Conservation (phyloP, 352 stramenopile species). For the Aphanomyces euteiches region DNA sequence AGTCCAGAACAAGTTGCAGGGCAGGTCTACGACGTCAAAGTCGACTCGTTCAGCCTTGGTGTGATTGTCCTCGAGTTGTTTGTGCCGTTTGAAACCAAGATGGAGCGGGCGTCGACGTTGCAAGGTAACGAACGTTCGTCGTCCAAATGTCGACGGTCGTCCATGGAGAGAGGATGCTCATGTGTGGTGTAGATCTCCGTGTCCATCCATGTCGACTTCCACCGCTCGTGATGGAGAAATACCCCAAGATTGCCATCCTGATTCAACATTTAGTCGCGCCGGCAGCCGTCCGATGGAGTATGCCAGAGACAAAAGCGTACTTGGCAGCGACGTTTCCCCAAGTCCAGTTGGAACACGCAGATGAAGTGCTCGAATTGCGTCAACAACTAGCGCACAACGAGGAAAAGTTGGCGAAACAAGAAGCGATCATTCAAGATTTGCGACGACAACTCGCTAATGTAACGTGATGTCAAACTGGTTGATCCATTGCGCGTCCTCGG, state of each 20-base stretch:
- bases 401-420: slow-evolving; percentile 11
- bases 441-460: slow-evolving; percentile 12
- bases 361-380: slow-evolving; percentile 23
- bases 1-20: slow-evolving; percentile 29
- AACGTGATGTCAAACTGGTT: no score
- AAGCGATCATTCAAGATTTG: slow-evolving; percentile 26
- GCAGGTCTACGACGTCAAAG: slow-evolving; percentile 24
- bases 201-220: neutral
- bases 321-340: slow-evolving; percentile 11
- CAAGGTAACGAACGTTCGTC: no score
- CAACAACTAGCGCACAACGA: slow-evolving; percentile 22
- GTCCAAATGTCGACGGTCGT: neutral
- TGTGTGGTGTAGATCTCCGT: slow-evolving; percentile 15
- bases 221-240: neutral
- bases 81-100: slow-evolving; percentile 24
- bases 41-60: slow-evolving; percentile 29
- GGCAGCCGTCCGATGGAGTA: slow-evolving; percentile 5
- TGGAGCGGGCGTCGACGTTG: slow-evolving; percentile 26
- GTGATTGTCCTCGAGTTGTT: slow-evolving; percentile 32
- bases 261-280: slow-evolving; percentile 22
- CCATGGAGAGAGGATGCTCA: neutral
- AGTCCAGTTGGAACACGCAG: slow-evolving; percentile 21
- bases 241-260: slow-evolving; percentile 21
- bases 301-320: slow-evolving; percentile 17
- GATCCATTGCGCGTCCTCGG: no score